These are phyloP conservation scores for Heimioporus sp. DNA, from an alignment of 768 basidiomycete genomes.

Conservation along the genomic window DNA sequence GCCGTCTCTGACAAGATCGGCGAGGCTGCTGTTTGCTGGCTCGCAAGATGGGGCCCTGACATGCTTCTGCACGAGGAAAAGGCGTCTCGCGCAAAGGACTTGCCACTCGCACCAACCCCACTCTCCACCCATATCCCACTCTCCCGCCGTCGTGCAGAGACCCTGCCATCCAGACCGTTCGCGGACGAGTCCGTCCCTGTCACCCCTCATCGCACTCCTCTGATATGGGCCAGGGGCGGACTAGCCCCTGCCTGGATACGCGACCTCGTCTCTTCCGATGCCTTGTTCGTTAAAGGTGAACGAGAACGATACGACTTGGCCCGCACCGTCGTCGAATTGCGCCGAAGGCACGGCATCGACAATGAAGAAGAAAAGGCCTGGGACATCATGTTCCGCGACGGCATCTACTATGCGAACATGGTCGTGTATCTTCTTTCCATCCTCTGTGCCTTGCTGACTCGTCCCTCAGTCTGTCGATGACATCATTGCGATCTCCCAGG, in stretches of 20 bases:
- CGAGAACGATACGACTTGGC: slow-evolving; percentile 80
- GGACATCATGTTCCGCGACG: slow-evolving; percentile 64
- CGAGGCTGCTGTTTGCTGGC: slow-evolving; percentile 85
- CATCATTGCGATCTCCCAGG: slow-evolving; percentile 67
- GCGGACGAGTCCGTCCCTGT: slow-evolving; percentile 11
- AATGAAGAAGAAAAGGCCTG: slow-evolving; percentile 70
- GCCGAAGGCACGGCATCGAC: slow-evolving; percentile 52
- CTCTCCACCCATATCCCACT: slow-evolving; percentile 10
- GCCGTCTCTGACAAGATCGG: slow-evolving; percentile 89
- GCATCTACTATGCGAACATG: slow-evolving; percentile 88
- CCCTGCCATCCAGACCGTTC: slow-evolving; percentile 25
- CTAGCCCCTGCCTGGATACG: slow-evolving; percentile 71
- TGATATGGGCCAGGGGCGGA: slow-evolving; percentile 76
- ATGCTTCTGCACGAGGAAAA: slow-evolving; percentile 65
- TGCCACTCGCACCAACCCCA: slow-evolving; percentile 15
- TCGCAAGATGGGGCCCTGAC: slow-evolving; percentile 82
- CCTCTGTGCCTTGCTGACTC: neutral
- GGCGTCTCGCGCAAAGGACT: slow-evolving; percentile 11
- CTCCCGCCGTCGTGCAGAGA: slow-evolving; percentile 29
- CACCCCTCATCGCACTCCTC: slow-evolving; percentile 35
- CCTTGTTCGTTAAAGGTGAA: slow-evolving; percentile 77
- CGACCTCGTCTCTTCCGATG: slow-evolving; percentile 72
- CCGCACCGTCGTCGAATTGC: slow-evolving; percentile 68
- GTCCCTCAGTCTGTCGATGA: slow-evolving; percentile 71
- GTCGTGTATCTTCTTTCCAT: slow-evolving; percentile 37